Percentiles rank a stretch among this genome's conserved stretches.
phyloP scores from a whole-genome alignment of 2,329 filamentous ascomycete genomes.

The Phyllosticta capitalensis region DNA sequence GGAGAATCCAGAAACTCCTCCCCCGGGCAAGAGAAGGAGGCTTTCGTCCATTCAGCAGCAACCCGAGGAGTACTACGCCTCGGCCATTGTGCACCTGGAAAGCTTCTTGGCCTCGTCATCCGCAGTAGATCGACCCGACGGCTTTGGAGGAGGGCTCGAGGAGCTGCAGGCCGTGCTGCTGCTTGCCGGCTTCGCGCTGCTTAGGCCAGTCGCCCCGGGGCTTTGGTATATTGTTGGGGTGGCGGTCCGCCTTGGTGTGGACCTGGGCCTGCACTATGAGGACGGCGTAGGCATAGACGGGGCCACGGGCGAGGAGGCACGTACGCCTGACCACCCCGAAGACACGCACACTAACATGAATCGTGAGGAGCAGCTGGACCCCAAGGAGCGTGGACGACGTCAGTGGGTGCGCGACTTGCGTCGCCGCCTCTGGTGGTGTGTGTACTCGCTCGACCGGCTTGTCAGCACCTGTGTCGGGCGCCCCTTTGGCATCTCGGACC shows the following conservation, averaged over 20 bases:
- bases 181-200: slow-evolving; percentile 80
- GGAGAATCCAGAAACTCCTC: slow-evolving; percentile 22
- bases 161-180: slow-evolving; percentile 89
- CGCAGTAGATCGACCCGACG: slow-evolving; percentile 44
- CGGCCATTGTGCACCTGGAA: slow-evolving; percentile 85
- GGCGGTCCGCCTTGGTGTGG: slow-evolving; percentile 79
- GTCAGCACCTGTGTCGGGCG: slow-evolving; percentile 89
- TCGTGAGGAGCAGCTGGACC: slow-evolving; percentile 33
- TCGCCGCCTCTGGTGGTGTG: slow-evolving; percentile 90
- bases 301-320: slow-evolving; percentile 25
- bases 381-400: slow-evolving; percentile 54
- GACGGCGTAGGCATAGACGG: slow-evolving; percentile 62
- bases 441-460: slow-evolving; percentile 88
- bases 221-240: slow-evolving; percentile 97
- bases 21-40: slow-evolving; percentile 28
- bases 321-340: slow-evolving; percentile 17
- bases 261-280: slow-evolving; percentile 86
- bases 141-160: slow-evolving; percentile 80
- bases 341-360: slow-evolving; percentile 23
- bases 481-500: slow-evolving; percentile 91
- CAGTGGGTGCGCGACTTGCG: slow-evolving; percentile 82
- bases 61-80: slow-evolving; percentile 93
- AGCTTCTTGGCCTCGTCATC: slow-evolving; percentile 64
- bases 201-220: slow-evolving; percentile 84
- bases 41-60: slow-evolving; percentile 53